A percentile compares a stretch with the other conserved stretches of the same genome.
Conservation (phyloP, 2,329 filamentous ascomycete species). For the Meredithiella fracta region DNA sequence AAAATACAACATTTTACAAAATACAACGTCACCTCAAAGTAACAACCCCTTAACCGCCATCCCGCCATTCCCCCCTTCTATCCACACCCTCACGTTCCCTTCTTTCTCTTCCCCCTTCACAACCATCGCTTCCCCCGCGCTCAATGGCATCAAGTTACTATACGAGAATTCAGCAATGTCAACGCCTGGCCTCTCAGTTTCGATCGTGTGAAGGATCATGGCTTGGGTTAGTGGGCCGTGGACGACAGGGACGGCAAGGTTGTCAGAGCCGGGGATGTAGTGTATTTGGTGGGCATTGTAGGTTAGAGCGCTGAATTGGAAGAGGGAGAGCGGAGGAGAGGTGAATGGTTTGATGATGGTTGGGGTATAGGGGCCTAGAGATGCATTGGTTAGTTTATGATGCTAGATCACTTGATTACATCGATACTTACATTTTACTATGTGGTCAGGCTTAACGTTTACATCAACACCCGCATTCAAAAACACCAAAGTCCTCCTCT, state of each 20-base stretch:
- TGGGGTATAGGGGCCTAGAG: conserved; percentile 3
- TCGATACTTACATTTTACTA: conserved; percentile 19
- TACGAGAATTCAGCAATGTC: conserved; percentile 43
- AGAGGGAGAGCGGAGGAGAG: conserved; percentile 58
- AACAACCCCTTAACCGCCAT: conserved; percentile 45
- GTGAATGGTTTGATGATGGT: conserved; percentile 31
- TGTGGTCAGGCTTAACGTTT: conserved; percentile 11
- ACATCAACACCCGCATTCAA: conserved; percentile 24
- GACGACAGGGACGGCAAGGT: conserved; percentile 58
- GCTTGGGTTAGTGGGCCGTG: conserved; percentile 73
- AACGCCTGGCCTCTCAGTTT: conserved; percentile 28
- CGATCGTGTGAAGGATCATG: conserved; percentile 43
- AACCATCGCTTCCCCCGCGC: conserved; percentile 51
- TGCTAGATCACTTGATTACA: not conserved
- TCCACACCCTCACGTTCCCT: conserved; percentile 39
- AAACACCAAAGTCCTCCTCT: conserved; percentile 37
- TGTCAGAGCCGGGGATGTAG: conserved; percentile 57
- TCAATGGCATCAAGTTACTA: conserved; percentile 66
- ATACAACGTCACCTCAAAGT: not conserved
- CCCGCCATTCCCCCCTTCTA: conserved; percentile 43
- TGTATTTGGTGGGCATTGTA: conserved; percentile 91
- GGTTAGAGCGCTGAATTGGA: conserved; percentile 78
- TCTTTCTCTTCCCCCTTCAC: conserved; percentile 41
- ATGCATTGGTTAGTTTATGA: not conserved
- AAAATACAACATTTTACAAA: not conserved